These are phyloP conservation scores for Yamagishiella unicocca DNA, from an alignment of 139 green algal species.

Conservation along the genomic window DNA sequence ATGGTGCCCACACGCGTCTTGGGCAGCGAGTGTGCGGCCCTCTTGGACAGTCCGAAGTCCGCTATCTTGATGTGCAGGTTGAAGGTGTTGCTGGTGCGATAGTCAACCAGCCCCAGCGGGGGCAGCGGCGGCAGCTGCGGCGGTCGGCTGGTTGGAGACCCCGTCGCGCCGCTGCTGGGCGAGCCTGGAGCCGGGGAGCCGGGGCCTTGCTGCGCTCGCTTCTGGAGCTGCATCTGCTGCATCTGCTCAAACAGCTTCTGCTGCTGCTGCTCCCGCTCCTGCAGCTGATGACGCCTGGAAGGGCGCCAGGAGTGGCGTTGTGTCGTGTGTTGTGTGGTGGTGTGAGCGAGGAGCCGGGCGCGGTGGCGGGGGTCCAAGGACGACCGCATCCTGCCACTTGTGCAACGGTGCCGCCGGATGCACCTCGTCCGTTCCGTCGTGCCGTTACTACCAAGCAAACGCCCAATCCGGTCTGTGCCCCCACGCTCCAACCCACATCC, in stretches of 20 bases:
- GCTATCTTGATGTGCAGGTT: constrained; percentile 45
- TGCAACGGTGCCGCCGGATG: too few species aligned
- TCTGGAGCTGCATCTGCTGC: neutral
- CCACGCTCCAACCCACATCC: too few species aligned
- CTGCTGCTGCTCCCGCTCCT: constrained; percentile 35
- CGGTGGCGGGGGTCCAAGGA: too few species aligned
- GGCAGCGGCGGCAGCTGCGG: neutral
- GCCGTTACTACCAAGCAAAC: too few species aligned
- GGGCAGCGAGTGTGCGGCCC: constrained; percentile 29
- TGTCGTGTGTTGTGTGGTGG: too few species aligned
- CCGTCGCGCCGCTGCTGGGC: neutral
- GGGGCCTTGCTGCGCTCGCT: constrained; percentile 13
- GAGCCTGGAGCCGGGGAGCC: too few species aligned
- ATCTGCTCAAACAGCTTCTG: constrained; percentile 15
- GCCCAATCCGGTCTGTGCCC: too few species aligned
- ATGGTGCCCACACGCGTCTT: constrained; percentile 49
- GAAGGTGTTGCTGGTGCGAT: constrained; percentile 45
- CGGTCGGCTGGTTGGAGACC: neutral
- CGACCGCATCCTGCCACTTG: too few species aligned
- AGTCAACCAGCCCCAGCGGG: neutral
- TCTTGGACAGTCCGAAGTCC: constrained; percentile 38
- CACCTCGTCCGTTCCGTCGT: too few species aligned
- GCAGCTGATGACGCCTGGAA: constrained; percentile 23
- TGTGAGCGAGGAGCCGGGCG: too few species aligned
- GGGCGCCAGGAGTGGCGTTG: too few species aligned